Percentiles rank a stretch among this genome's conserved stretches.
Evolutionary conservation across 352 stramenopile genomes (phyloP).

Genomic region (Globisporangium takayamanum): DNA sequence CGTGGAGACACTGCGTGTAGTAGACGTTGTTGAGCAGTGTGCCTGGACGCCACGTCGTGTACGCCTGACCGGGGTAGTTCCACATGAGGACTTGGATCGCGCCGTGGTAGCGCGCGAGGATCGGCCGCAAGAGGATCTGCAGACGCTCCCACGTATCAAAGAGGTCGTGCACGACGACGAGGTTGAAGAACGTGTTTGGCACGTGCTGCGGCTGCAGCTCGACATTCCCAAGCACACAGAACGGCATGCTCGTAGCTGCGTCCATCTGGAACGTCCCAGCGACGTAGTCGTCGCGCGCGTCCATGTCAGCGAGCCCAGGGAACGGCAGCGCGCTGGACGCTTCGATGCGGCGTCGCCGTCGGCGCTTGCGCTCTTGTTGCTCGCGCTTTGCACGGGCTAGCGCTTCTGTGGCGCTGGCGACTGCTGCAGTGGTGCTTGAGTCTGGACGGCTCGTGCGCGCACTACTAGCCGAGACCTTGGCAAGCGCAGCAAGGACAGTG

Average conservation of each 20-base stretch:
- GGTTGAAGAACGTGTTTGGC: constrained; percentile 85
- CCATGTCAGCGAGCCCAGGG: constrained; percentile 36
- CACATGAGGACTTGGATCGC: constrained; percentile 87
- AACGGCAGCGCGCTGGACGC: constrained; percentile 35
- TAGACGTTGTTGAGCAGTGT: constrained; percentile 92
- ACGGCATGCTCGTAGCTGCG: constrained; percentile 90
- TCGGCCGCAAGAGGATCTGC: constrained; percentile 90
- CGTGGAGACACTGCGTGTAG: constrained; percentile 79
- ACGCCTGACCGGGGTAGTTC: constrained; percentile 96
- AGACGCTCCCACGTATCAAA: constrained; percentile 94
- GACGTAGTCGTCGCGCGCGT: constrained; percentile 43
- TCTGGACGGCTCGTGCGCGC: background rate
- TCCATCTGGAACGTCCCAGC: constrained; percentile 87
- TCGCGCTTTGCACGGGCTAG: constrained; percentile 41
- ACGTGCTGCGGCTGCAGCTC: constrained; percentile 8
- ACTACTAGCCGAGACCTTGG: background rate
- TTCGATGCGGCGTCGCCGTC: constrained; percentile 30
- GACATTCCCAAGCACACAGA: constrained; percentile 78
- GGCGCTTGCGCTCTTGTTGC: constrained; percentile 29
- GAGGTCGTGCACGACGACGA: constrained; percentile 93
- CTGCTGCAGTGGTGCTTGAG: constrained; percentile 9
- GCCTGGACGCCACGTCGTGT: constrained; percentile 88
- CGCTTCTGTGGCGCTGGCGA: constrained; percentile 28
- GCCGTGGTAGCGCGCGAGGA: constrained; percentile 86
- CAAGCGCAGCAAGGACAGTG: constrained; percentile 80